A percentile compares a stretch with the other conserved stretches of the same genome.
Conservation (phyloP, 2,329 filamentous ascomycete genomes). For the Helotiales sp. region DNA sequence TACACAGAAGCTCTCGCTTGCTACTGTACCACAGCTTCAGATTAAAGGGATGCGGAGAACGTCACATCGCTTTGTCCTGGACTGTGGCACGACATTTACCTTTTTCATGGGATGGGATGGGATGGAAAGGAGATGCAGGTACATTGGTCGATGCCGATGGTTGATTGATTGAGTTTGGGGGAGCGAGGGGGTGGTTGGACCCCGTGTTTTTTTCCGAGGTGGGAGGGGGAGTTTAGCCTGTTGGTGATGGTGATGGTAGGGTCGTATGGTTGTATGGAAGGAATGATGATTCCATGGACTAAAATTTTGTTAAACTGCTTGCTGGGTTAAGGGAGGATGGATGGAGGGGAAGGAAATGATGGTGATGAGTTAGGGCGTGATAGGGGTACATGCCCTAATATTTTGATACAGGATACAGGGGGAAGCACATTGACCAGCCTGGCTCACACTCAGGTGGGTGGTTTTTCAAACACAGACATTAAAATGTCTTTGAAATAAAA, state of each 20-base stretch:
- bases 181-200: neutral
- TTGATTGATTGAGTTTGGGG: neutral
- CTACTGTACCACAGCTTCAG: neutral
- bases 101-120: neutral
- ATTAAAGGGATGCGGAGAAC: neutral
- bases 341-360: neutral
- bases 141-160: neutral
- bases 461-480: neutral
- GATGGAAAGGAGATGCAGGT: neutral
- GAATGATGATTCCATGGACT: neutral
- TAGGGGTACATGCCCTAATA: conserved; percentile 1
- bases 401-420: neutral
- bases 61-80: neutral
- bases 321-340: too few relatives aligned
- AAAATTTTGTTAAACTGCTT: too few relatives aligned
- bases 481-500: neutral
- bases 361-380: neutral
- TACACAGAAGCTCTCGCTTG: neutral
- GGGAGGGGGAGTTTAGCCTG: neutral
- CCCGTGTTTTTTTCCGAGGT: neutral
- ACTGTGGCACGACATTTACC: neutral
- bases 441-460: too few relatives aligned
- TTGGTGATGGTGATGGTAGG: neutral
- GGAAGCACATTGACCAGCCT: too few relatives aligned
- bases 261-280: neutral